phyloP scores from a whole-genome alignment of 306 rosid species.

The Sophora flavescens region DNA sequence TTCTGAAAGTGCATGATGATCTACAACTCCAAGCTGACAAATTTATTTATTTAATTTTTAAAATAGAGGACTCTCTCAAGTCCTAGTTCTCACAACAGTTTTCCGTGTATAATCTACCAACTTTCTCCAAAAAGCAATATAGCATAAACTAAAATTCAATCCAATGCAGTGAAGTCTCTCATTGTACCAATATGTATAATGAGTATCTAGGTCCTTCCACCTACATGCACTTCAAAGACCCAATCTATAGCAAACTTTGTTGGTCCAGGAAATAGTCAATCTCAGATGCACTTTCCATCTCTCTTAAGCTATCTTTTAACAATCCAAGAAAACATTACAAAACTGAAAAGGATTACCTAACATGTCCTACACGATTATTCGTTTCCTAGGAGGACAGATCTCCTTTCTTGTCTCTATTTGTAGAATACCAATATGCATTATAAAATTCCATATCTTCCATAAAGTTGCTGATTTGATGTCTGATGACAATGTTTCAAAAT shows the following conservation, averaged over 20 bases:
- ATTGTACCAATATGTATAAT: background rate
- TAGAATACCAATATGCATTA: background rate
- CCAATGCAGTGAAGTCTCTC: background rate
- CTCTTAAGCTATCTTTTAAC: background rate
- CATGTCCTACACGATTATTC: background rate
- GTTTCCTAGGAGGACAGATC: background rate
- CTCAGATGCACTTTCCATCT: background rate
- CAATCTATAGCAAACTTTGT: background rate
- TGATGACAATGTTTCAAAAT: background rate
- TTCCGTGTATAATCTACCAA: background rate
- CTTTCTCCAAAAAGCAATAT: background rate
- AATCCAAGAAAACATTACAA: background rate
- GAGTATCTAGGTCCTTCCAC: constrained; percentile 18
- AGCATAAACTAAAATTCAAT: background rate
- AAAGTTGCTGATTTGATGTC: background rate
- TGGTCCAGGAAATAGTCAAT: background rate
- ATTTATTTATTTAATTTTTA: too few relatives aligned
- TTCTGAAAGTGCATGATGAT: constrained; percentile 27
- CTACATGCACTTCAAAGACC: constrained; percentile 1
- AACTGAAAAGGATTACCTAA: background rate
- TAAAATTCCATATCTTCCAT: background rate
- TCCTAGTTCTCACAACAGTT: constrained; percentile 29
- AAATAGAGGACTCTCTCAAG: background rate
- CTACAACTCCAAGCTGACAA: constrained; percentile 20
- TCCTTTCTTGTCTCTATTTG: background rate